These are phyloP conservation scores for Verticillium zaregamsianum DNA, from an alignment of 2,329 filamentous ascomycete species.

Conservation along the genomic window DNA sequence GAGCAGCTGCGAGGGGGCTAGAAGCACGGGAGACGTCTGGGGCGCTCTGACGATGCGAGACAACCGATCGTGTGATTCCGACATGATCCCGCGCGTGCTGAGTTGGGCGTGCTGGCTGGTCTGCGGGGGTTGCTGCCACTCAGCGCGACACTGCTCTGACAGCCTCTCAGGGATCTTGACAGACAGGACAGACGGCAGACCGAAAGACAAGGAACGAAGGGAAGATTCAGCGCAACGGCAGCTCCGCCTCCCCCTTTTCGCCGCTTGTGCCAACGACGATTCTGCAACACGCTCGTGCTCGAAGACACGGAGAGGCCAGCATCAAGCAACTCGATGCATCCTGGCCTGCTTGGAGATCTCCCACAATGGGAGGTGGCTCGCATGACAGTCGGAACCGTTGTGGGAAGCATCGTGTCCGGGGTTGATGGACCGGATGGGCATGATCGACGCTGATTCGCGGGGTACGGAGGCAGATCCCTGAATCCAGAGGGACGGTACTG, in stretches of 20 bases:
- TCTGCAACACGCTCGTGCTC: background rate
- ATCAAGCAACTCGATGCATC: background rate
- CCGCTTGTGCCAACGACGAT: background rate
- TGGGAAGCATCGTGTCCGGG: conserved; percentile 1
- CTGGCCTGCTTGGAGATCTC: background rate
- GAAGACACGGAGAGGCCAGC: background rate
- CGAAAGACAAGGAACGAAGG: background rate
- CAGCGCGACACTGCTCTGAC: too few relatives aligned
- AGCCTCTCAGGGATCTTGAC: too few relatives aligned
- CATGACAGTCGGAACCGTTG: background rate
- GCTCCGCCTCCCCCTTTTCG: background rate
- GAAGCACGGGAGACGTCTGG: too few relatives aligned
- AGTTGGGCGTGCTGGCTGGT: too few relatives aligned
- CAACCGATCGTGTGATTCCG: too few relatives aligned
- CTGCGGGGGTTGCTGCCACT: too few relatives aligned
- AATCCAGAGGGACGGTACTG: background rate
- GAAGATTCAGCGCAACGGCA: background rate
- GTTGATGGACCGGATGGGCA: background rate
- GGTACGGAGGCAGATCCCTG: conserved; percentile 1
- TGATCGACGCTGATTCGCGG: conserved; percentile 4
- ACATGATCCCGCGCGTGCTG: too few relatives aligned
- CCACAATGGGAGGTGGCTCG: background rate
- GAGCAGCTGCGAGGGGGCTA: too few relatives aligned
- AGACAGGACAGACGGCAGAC: too few relatives aligned
- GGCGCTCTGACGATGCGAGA: too few relatives aligned